phyloP scores from a whole-genome alignment of 2,329 filamentous ascomycete species.

The Rutstroemia sp. region DNA sequence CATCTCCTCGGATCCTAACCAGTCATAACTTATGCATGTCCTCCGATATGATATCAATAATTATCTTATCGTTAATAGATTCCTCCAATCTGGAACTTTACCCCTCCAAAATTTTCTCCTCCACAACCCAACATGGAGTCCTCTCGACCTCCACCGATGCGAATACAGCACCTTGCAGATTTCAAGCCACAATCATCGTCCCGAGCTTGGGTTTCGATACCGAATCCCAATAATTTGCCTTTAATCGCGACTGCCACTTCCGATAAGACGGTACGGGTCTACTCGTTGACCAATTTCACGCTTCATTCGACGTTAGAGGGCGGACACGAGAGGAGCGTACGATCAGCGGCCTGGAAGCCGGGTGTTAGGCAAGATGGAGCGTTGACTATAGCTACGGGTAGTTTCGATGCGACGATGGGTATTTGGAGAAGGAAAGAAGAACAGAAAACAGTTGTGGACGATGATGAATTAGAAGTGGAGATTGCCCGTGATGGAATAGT shows the following conservation, averaged over 20 bases:
- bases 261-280: conserved; percentile 80
- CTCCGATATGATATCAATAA: background rate
- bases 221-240: conserved; percentile 73
- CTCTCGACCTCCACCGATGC: background rate
- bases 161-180: conserved; percentile 21
- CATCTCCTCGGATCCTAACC: too few relatives aligned
- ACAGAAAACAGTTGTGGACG: conserved; percentile 20
- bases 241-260: conserved; percentile 83
- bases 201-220: conserved; percentile 78
- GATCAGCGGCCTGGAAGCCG: conserved; percentile 83
- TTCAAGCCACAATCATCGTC: conserved; percentile 47
- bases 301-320: conserved; percentile 74
- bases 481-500: conserved; percentile 23
- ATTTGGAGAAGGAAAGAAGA: conserved; percentile 60
- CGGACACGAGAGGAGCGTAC: conserved; percentile 86
- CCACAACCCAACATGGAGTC: background rate
- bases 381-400: conserved; percentile 81
- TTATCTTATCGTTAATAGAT: background rate
- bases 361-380: conserved; percentile 48
- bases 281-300: conserved; percentile 74
- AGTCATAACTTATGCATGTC: too few relatives aligned
- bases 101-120: conserved; percentile 10
- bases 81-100: background rate
- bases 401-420: conserved; percentile 88
- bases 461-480: conserved; percentile 37